Evolutionary conservation across 2,329 filamentous ascomycete genomes (phyloP), one percentile per base, ranked within the genome.

Genomic region (Penicillium sp.): DNA sequence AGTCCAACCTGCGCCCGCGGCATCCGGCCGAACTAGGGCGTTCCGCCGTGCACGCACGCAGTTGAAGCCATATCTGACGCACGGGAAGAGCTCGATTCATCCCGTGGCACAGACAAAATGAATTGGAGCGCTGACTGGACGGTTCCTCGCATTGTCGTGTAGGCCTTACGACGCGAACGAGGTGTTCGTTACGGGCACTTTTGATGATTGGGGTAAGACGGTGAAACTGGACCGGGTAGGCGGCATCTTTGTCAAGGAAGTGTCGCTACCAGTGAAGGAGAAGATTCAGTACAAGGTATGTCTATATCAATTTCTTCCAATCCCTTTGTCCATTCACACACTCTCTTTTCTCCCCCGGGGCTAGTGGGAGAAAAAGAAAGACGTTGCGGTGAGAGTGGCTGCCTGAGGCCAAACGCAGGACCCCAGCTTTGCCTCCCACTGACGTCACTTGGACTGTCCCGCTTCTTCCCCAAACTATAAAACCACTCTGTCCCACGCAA

Each of bases 211-310:
- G 94, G 83, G 84, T 64, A 93, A 94, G 81, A 91, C 86, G 52
- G 85, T 93, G 73, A 85, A 89, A 79, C 83, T 99, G 54, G 87
- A 92, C 44, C 91, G 91, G 78, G 82, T 86, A 36, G 89, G 83
- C 70, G 80, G 86, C 45, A 73, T 74, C 60, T 96, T 95, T 75
- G 82, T 89, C 76, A 96, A 96, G 81, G 85, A 85, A 29, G 91
- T 99, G 56, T 79, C 84, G 49, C 81, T 97, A 29, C 80, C 88
- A 46, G 77, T 80, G 14, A 77, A 80, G 45, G 79, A 87, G 60
- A 96, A 94, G 79, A 88, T 96, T 65, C 87, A 88, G 71, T 99
- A 97, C 86, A 99, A 99, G 91, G 93, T 96, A 80, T 62, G 83
- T 68, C 28, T 39, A 34, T 58, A n/a, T n/a, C n/a, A n/a, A n/a